Conservation (phyloP, 2,329 filamentous ascomycete genomes). For the Microdochium trichocladiopsis region DNA sequence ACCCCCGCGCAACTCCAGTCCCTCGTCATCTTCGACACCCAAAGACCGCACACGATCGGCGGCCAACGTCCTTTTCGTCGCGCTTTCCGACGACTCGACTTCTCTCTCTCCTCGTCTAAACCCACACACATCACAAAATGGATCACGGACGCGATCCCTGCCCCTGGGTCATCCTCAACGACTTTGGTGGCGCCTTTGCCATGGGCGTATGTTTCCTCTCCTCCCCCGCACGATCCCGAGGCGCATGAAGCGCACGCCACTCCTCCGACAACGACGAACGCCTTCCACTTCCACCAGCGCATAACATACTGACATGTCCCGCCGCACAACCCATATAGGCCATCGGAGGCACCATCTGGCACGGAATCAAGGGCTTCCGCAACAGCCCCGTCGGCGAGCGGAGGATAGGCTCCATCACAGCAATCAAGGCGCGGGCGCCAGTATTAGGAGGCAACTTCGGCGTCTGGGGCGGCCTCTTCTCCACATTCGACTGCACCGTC, state of each 20-base stretch:
- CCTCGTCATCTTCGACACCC: no score
- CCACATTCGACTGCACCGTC: conserved; percentile 91
- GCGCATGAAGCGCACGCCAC: no score
- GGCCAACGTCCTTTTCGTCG: no score
- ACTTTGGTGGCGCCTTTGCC: conserved; percentile 93
- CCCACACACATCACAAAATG: conserved; percentile 40
- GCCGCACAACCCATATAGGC: conserved; percentile 36
- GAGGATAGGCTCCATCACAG: conserved; percentile 90
- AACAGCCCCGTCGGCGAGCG: conserved; percentile 90
- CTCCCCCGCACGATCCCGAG: conserved; percentile 3
- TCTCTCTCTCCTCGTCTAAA: background rate
- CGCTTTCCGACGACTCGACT: no score
- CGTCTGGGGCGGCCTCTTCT: conserved; percentile 95
- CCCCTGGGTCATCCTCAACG: conserved; percentile 92
- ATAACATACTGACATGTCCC: background rate
- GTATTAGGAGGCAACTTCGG: conserved; percentile 97
- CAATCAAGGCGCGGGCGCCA: conserved; percentile 94
- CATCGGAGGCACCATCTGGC: conserved; percentile 82
- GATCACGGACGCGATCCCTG: conserved; percentile 97
- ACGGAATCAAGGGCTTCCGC: conserved; percentile 91
- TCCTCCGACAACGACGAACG: conserved; percentile 4
- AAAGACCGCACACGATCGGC: no score
- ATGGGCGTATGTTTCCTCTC: conserved; percentile 77
- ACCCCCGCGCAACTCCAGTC: no score
- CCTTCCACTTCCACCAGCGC: no score